A percentile compares a stretch with the other conserved stretches of the same genome.
Conservation (phyloP, 805 yeast genomes). For the Brettanomyces anomalus region DNA sequence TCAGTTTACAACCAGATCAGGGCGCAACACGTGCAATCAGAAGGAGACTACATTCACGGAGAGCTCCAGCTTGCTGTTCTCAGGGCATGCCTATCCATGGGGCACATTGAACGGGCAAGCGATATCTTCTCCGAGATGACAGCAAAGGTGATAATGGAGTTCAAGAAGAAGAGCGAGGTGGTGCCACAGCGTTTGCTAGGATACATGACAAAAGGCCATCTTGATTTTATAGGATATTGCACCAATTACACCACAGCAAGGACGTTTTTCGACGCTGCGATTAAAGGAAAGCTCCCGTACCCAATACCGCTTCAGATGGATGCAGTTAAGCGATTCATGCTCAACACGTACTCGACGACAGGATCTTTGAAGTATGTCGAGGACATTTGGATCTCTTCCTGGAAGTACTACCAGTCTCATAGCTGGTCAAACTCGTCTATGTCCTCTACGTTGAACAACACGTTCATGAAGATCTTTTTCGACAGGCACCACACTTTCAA, state of each 20-base stretch:
- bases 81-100: slow-evolving; percentile 56
- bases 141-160: slow-evolving; percentile 31
- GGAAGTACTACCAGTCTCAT: slow-evolving; percentile 40
- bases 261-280: slow-evolving; percentile 65
- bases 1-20: slow-evolving; percentile 36
- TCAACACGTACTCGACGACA: slow-evolving; percentile 48
- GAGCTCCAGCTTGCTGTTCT: slow-evolving; percentile 63
- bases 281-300: slow-evolving; percentile 61
- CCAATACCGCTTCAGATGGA: slow-evolving; percentile 63
- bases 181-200: slow-evolving; percentile 30
- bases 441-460: slow-evolving; percentile 61
- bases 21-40: slow-evolving; percentile 16
- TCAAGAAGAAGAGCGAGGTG: slow-evolving; percentile 9
- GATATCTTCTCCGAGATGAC: slow-evolving; percentile 52
- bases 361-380: slow-evolving; percentile 48
- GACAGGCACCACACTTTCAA: slow-evolving; percentile 42
- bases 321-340: slow-evolving; percentile 53
- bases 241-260: slow-evolving; percentile 61
- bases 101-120: slow-evolving; percentile 55
- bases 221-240: slow-evolving; percentile 69
- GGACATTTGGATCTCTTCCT: slow-evolving; percentile 53
- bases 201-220: slow-evolving; percentile 64
- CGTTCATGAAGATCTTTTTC: slow-evolving; percentile 65
- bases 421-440: slow-evolving; percentile 52
- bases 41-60: slow-evolving; percentile 22